These are phyloP conservation scores for Fonsecaea pedrosoi DNA, from an alignment of 2,329 filamentous ascomycete genomes.

Conservation along the genomic window DNA sequence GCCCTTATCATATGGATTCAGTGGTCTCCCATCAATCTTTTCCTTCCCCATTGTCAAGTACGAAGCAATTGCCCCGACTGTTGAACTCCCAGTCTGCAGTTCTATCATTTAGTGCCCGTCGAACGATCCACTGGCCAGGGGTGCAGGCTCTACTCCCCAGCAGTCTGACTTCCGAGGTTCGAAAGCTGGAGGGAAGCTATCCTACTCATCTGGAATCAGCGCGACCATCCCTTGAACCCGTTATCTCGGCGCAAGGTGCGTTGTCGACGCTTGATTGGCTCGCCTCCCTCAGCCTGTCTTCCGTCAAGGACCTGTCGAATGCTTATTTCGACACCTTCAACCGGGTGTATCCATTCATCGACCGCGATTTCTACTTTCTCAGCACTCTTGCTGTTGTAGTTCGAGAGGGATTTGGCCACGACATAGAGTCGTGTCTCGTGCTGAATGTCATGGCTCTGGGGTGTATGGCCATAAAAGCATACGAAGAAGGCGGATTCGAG, in stretches of 20 bases:
- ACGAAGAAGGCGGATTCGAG: constrained; percentile 58
- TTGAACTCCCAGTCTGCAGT: constrained; percentile 10
- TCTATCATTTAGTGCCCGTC: constrained; percentile 59
- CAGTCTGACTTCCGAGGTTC: constrained; percentile 48
- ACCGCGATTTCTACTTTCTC: constrained; percentile 60
- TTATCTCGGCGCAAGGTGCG: constrained; percentile 20
- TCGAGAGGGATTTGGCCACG: constrained; percentile 46
- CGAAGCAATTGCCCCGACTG: constrained; percentile 41
- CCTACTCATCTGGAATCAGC: constrained; percentile 58
- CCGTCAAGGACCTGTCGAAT: constrained; percentile 60
- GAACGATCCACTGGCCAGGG: constrained; percentile 58
- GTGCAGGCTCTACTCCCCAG: constrained; percentile 53
- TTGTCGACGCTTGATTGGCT: constrained; percentile 48
- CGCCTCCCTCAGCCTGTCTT: constrained; percentile 54
- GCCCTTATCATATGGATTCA: constrained; percentile 43
- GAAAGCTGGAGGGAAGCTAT: constrained; percentile 55
- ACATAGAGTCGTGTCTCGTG: constrained; percentile 60
- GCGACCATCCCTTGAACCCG: constrained; percentile 52
- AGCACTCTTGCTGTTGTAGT: constrained; percentile 50
- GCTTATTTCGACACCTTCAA: constrained; percentile 63
- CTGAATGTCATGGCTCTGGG: constrained; percentile 60
- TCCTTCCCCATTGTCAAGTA: constrained; percentile 45
- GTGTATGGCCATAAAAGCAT: constrained; percentile 58
- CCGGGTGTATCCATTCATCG: constrained; percentile 60
- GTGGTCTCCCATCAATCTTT: constrained; percentile 44